Evolutionary conservation across 1,139 yeast genomes (phyloP), one percentile per base, ranked within the genome.

Genomic region (Scheffersomyces insectosa): DNA sequence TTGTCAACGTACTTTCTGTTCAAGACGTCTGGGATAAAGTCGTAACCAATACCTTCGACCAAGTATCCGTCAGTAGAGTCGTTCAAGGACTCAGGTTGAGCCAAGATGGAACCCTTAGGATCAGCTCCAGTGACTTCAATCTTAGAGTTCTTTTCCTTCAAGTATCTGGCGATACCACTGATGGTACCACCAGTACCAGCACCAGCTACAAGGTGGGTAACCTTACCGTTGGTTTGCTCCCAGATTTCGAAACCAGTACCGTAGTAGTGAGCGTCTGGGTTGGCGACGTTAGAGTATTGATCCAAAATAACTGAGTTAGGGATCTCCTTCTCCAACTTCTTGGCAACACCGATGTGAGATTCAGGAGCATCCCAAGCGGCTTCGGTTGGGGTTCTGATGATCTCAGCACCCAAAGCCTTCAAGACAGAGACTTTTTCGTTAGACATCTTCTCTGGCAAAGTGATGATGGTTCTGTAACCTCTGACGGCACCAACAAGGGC

Each of bases 331-430:
- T 88, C 90, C 59, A 88, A 75, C 55, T 83, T 83, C 62, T 74
- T 80, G 43, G 96, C 96, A 36, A 88, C 96, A 51, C 96, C 96
- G 63, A 88, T 88, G 60, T 88, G 96, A 33, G 93, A 84, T 66
- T 88, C 96, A 39, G 96, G 96, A 39, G 95, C 80, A 60, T 88
- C 96, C 89, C 91, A 88, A 1, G 96, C 96, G 36, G 96, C 96
- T 59, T 86, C 95, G 37, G 95, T 88, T 41, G 96, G 96, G 14
- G 96, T 88, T 73, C 96, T 82, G 52, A 88, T 86, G 62, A 88
- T 88, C 64, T 88, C 96, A 33, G 96, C 96, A 42, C 96, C 96
- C 46, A 88, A 75, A 3, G 96, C 96, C 68, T 88, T 88, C 65
- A 88, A 78, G 6, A 88, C 96, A 39, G 91, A 82, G 30, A 88